phyloP scores from a whole-genome alignment of 306 rosid species.

The Heteromeles arbutifolia region DNA sequence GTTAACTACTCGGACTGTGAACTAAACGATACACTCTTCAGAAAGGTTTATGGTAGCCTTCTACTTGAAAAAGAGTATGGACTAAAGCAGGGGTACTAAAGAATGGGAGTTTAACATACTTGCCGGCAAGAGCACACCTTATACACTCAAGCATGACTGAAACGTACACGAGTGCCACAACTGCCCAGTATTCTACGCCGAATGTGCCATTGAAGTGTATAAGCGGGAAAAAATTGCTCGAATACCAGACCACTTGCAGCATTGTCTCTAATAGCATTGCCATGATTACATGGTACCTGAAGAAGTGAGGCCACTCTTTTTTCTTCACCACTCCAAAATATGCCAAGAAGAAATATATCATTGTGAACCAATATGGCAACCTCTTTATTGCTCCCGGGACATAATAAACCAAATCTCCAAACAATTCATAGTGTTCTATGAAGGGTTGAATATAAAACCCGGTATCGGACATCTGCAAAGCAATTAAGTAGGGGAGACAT shows the following conservation, averaged over 20 bases:
- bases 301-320: constrained; percentile 49
- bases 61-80: constrained; percentile 49
- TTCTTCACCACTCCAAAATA: constrained; percentile 59
- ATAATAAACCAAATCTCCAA: constrained; percentile 42
- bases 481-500: constrained; percentile 62
- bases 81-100: constrained; percentile 57
- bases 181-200: constrained; percentile 77
- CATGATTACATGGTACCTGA: constrained; percentile 64
- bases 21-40: constrained; percentile 11
- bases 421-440: constrained; percentile 34
- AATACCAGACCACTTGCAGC: constrained; percentile 45
- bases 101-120: constrained; percentile 60
- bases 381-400: constrained; percentile 70
- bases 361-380: constrained; percentile 67
- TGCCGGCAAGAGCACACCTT: constrained; percentile 68
- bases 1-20: not conserved
- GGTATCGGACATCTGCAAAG: constrained; percentile 65
- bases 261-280: constrained; percentile 67
- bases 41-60: constrained; percentile 59
- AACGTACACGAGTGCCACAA: constrained; percentile 53
- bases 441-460: constrained; percentile 58
- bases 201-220: constrained; percentile 70
- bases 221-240: constrained; percentile 76
- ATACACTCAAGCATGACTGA: constrained; percentile 42
- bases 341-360: constrained; percentile 51